Percentiles rank a stretch among this genome's conserved stretches.
These are phyloP conservation scores for Thelonectria olida DNA, from an alignment of 2,329 filamentous ascomycete genomes.

Conservation along the genomic window DNA sequence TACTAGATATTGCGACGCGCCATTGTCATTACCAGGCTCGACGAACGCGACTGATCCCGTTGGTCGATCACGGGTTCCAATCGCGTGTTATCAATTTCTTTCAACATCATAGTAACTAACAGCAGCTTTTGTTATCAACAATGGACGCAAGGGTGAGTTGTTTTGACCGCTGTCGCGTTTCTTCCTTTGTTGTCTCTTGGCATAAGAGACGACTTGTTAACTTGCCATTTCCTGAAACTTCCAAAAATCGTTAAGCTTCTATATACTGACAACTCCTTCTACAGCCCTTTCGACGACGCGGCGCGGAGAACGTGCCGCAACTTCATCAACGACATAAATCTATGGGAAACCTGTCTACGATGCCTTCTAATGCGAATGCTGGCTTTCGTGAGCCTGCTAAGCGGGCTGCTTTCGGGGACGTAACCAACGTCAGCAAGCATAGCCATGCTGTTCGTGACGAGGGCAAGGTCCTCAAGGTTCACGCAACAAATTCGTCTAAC, in stretches of 20 bases:
- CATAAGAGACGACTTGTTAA: slow-evolving; percentile 5
- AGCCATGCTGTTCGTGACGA: slow-evolving; percentile 43
- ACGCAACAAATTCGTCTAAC: slow-evolving; percentile 36
- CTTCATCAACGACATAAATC: slow-evolving; percentile 88
- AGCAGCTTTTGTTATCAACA: slow-evolving; percentile 29
- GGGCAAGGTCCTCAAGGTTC: slow-evolving; percentile 48
- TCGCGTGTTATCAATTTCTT: slow-evolving; percentile 34
- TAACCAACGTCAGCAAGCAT: slow-evolving; percentile 73
- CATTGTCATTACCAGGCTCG: background rate
- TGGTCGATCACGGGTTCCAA: slow-evolving; percentile 23
- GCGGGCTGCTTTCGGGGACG: slow-evolving; percentile 82
- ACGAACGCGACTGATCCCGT: slow-evolving; percentile 9
- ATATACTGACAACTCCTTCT: slow-evolving; percentile 28
- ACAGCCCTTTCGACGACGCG: slow-evolving; percentile 53
- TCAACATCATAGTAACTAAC: slow-evolving; percentile 23
- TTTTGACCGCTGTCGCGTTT: slow-evolving; percentile 7
- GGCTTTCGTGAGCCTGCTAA: slow-evolving; percentile 64
- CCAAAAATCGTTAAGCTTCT: slow-evolving; percentile 11
- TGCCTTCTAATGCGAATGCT: slow-evolving; percentile 35
- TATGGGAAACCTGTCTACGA: slow-evolving; percentile 63
- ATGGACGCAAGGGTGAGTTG: slow-evolving; percentile 50
- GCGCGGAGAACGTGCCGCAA: slow-evolving; percentile 60
- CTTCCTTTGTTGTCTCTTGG: slow-evolving; percentile 17
- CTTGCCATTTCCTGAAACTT: slow-evolving; percentile 29
- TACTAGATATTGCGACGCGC: slow-evolving; percentile 26